Percentiles rank a stretch among this genome's conserved stretches.
These are phyloP conservation scores for Elaeis oleifera DNA, from an alignment of 202 grass and related monocot genomes.

Conservation along the genomic window DNA sequence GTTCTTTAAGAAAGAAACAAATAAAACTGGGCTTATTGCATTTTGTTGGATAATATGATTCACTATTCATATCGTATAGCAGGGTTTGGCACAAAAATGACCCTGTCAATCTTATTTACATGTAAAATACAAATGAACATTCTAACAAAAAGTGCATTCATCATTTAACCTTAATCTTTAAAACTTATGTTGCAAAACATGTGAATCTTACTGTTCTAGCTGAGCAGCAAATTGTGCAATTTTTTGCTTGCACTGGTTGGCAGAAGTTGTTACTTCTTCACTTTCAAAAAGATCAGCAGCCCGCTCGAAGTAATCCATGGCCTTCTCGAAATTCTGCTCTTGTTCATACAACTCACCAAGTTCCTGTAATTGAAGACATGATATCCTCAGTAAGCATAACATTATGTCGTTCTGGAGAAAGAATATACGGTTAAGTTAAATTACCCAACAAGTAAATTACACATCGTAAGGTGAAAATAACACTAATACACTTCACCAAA, in stretches of 20 bases:
- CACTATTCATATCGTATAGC: too few relatives aligned
- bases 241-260: constrained; percentile 83
- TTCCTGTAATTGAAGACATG: constrained; percentile 37
- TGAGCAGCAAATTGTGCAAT: constrained; percentile 84
- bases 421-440: background rate
- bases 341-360: constrained; percentile 89
- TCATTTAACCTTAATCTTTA: too few relatives aligned
- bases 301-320: constrained; percentile 70
- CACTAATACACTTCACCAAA: background rate
- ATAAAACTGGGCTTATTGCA: too few relatives aligned
- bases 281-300: constrained; percentile 79
- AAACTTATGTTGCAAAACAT: constrained; percentile 9
- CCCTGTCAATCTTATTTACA: too few relatives aligned
- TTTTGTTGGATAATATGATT: too few relatives aligned
- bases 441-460: too few relatives aligned
- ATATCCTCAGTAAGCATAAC: too few relatives aligned
- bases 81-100: too few relatives aligned
- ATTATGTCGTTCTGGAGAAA: too few relatives aligned
- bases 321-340: constrained; percentile 72
- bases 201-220: constrained; percentile 77
- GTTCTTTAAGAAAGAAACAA: too few relatives aligned
- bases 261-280: constrained; percentile 67
- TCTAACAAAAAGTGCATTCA: too few relatives aligned
- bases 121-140: too few relatives aligned
- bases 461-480: background rate